Evolutionary conservation across 768 basidiomycete genomes (phyloP), one percentile per base, ranked within the genome.

Genomic region (Kondoa subrosea): DNA sequence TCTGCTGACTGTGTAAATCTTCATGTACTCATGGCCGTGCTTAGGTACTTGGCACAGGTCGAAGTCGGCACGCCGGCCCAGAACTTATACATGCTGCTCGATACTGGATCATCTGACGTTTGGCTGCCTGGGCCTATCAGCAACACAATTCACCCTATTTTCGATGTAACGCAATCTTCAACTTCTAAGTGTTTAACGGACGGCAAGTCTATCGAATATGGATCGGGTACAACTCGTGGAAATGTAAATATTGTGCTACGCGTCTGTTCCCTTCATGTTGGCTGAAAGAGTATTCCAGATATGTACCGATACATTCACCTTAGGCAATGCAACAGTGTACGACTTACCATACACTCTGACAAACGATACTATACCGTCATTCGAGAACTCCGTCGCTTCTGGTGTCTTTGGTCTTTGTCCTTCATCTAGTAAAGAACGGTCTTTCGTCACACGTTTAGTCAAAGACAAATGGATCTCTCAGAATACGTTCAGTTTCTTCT

Each of bases 31-130:
- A n/a, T n/a, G n/a, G n/a, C n/a, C n/a, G n/a, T n/a, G n/a, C n/a
- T n/a, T n/a, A n/a, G n/a, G n/a, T n/a, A n/a, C n/a, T n/a, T n/a
- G n/a, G n/a, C n/a, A n/a, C n/a, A n/a, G n/a, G n/a, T n/a, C n/a
- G n/a, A n/a, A 50, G 21, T 72, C 21, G 72, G 72, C 21, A 74
- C 73, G 4, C 72, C 71, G 3, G 69, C 72, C 16, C 61, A 68
- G 34, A 65, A 58, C 2, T 71, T 72, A 59, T 30, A 69, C 32
- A 57, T 73, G 63, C 21, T 72, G 3, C 69, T 73, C 68, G 73
- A 74, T 50, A 71, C 68, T 30, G 73, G 73, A 3, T 67, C 66
- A 30, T 69, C 68, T 2, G 73, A 74, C 56, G 69, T 71, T n/a
- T 74, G 71, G 71, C 26, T 64, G 16, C 63, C 63, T n/a, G 33